Percentiles rank a stretch among this genome's conserved stretches.
These are phyloP conservation scores for Penicillium atrosanguineum DNA, from an alignment of 495 filamentous ascomycete genomes.

Conservation along the genomic window DNA sequence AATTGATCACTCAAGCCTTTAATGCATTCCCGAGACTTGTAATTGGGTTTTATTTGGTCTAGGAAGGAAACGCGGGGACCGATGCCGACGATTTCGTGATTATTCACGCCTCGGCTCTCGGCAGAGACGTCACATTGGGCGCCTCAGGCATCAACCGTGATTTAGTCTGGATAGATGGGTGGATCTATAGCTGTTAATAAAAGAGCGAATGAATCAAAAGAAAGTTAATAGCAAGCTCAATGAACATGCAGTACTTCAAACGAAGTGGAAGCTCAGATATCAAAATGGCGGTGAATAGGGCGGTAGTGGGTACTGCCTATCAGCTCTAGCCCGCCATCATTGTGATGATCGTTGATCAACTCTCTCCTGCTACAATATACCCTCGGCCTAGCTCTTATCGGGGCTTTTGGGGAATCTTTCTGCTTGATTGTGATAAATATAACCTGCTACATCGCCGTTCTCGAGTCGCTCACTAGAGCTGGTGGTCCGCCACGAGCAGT, in stretches of 20 bases:
- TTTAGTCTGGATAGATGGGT: not conserved
- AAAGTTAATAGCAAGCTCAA: not conserved
- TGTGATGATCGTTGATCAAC: not conserved
- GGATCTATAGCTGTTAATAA: not conserved
- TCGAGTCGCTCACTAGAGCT: not conserved
- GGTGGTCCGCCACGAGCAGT: slow-evolving; percentile 5
- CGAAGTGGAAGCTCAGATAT: not conserved
- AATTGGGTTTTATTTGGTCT: not conserved
- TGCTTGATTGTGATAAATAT: not conserved
- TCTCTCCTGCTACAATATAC: not conserved
- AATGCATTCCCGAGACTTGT: not conserved
- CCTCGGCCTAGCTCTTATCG: not conserved
- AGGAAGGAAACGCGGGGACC: not conserved
- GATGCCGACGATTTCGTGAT: slow-evolving; percentile 17
- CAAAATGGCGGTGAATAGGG: slow-evolving; percentile 3
- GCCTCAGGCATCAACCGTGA: slow-evolving; percentile 1
- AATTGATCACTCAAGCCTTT: not conserved
- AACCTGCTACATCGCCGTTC: no score
- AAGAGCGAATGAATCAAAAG: not conserved
- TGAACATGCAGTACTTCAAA: not conserved
- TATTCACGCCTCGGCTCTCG: slow-evolving; percentile 19
- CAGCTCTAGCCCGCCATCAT: slow-evolving; percentile 7
- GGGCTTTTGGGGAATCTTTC: not conserved
- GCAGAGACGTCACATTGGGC: not conserved
- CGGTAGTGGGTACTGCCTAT: slow-evolving; percentile 7